Conservation (phyloP, 1,284 basidiomycete species). For the Cutaneotrichosporon curvatum region DNA sequence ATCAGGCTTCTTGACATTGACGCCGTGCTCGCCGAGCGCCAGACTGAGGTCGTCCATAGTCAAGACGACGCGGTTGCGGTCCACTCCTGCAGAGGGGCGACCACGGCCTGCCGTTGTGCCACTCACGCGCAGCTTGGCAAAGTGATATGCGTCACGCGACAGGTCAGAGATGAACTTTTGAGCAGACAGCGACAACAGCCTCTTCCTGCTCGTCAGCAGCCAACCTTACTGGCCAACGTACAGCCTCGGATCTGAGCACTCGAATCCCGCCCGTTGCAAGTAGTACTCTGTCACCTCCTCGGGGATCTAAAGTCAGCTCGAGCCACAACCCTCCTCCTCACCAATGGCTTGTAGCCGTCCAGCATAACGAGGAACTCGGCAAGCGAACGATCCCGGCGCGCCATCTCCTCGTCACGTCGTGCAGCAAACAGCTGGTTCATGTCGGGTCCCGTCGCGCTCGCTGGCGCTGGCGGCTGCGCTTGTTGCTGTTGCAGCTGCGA, state of each 20-base stretch:
- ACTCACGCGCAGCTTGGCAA: conserved; percentile 80
- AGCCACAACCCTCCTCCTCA: conserved; percentile 46
- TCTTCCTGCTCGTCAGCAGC: conserved; percentile 59
- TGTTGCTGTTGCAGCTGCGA: not conserved
- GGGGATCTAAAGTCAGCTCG: conserved; percentile 62
- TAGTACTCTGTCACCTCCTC: conserved; percentile 98
- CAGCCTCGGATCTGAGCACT: conserved; percentile 88
- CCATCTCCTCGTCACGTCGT: conserved; percentile 61
- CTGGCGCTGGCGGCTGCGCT: too few species aligned
- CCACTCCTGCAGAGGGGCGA: conserved; percentile 48
- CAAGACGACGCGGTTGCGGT: conserved; percentile 89
- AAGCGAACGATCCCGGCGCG: conserved; percentile 69
- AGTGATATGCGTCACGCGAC: conserved; percentile 93
- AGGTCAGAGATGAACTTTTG: conserved; percentile 99
- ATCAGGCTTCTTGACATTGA: conserved; percentile 86
- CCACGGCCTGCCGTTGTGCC: conserved; percentile 46
- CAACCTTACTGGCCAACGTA: conserved; percentile 46
- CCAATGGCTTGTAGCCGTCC: conserved; percentile 93
- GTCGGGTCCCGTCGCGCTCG: conserved; percentile 16
- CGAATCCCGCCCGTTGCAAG: conserved; percentile 91
- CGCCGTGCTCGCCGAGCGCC: conserved; percentile 90
- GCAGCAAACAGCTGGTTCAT: conserved; percentile 34
- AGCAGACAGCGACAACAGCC: conserved; percentile 86
- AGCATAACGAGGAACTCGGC: conserved; percentile 93
- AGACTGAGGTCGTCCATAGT: conserved; percentile 96